Evolutionary conservation across 768 basidiomycete species (phyloP).

Genomic region (Naematelia encephala): DNA sequence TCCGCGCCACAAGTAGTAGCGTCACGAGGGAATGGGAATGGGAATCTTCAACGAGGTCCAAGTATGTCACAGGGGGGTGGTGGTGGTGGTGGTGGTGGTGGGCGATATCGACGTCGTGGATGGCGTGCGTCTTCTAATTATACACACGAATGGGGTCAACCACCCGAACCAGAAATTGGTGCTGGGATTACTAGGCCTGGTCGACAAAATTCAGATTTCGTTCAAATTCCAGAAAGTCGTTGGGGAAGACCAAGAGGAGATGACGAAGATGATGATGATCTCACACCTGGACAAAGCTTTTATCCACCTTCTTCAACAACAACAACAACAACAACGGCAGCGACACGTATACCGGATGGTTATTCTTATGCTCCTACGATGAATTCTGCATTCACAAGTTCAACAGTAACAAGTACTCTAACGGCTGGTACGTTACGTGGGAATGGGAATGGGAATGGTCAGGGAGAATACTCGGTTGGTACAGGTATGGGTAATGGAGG

Average conservation of each 20-base stretch:
- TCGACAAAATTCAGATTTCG: slow-evolving; percentile 20
- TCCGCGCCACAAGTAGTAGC: no score
- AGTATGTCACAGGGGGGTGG: slow-evolving; percentile 30
- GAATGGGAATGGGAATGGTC: background rate
- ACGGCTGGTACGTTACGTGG: slow-evolving; percentile 15
- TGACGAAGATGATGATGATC: slow-evolving; percentile 34
- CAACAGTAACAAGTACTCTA: slow-evolving; percentile 14
- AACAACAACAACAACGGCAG: background rate
- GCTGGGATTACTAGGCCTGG: background rate
- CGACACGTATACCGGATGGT: background rate
- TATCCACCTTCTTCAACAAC: slow-evolving; percentile 6
- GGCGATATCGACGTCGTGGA: slow-evolving; percentile 31
- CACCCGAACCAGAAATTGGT: slow-evolving; percentile 8
- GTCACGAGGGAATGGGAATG: slow-evolving; percentile 4
- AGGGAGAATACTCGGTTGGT: no score
- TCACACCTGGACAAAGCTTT: slow-evolving; percentile 21
- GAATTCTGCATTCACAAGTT: background rate
- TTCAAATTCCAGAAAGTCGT: slow-evolving; percentile 12
- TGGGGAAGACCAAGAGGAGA: slow-evolving; percentile 23
- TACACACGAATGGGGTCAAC: slow-evolving; percentile 1
- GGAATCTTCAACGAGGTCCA: slow-evolving; percentile 22
- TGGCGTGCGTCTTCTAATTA: slow-evolving; percentile 29
- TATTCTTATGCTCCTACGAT: background rate
- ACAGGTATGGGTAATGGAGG: background rate
- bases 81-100: no score